These are phyloP conservation scores for Coniochaeta sp. DNA, from an alignment of 2,329 filamentous ascomycete genomes.

Conservation along the genomic window DNA sequence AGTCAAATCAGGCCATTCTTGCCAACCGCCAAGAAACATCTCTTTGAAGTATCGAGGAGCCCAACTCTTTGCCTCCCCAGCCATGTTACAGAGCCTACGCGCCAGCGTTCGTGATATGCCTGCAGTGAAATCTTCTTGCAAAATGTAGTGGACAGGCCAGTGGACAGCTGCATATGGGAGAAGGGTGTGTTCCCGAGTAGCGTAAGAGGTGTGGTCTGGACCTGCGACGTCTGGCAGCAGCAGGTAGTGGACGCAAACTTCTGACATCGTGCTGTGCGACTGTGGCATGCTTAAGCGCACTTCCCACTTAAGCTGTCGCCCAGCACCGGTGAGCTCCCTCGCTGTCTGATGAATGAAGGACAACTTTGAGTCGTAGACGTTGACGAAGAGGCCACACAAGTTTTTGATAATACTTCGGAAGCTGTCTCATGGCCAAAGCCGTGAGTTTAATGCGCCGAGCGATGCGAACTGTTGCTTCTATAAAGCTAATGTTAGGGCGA, in stretches of 20 bases:
- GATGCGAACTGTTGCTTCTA: neutral
- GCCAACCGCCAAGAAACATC: too few relatives aligned
- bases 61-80: too few relatives aligned
- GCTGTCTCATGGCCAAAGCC: slow-evolving; percentile 2
- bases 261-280: slow-evolving; percentile 9
- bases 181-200: too few relatives aligned
- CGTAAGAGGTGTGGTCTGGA: too few relatives aligned
- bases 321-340: slow-evolving; percentile 10
- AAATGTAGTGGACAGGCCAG: too few relatives aligned
- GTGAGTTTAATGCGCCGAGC: slow-evolving; percentile 1
- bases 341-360: slow-evolving; percentile 18
- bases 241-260: slow-evolving; percentile 9
- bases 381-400: slow-evolving; percentile 17
- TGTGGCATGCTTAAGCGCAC: slow-evolving; percentile 5
- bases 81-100: too few relatives aligned
- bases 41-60: too few relatives aligned
- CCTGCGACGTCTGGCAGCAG: too few relatives aligned
- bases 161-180: too few relatives aligned
- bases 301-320: slow-evolving; percentile 9
- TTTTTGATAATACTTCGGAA: slow-evolving; percentile 9
- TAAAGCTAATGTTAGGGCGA: slow-evolving; percentile 9
- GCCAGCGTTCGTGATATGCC: too few relatives aligned
- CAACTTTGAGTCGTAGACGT: slow-evolving; percentile 13
- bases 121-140: too few relatives aligned
- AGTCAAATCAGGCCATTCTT: too few relatives aligned